Conservation (phyloP, 495 filamentous ascomycete genomes). For the Neurospora sp. region DNA sequence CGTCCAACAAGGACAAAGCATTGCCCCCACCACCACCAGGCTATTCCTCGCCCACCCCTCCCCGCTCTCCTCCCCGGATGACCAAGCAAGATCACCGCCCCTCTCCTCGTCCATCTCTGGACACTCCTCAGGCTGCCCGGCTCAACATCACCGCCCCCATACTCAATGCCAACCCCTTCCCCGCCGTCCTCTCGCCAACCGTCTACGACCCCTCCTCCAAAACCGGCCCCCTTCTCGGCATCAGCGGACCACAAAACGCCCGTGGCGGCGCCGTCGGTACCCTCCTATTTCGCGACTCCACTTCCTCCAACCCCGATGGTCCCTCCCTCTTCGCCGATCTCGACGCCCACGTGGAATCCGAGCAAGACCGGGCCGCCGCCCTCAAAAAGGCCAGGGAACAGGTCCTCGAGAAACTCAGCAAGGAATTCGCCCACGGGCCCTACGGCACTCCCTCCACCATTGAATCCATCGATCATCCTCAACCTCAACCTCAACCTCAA, state of each 20-base stretch:
- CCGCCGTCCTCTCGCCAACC: constrained; percentile 32
- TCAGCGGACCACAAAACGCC: neutral
- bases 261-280: neutral
- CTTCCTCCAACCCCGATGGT: constrained; percentile 18
- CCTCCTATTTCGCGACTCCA: neutral
- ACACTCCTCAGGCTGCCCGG: neutral
- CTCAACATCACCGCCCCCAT: constrained; percentile 38
- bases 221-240: constrained; percentile 13
- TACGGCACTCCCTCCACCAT: neutral
- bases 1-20: neutral
- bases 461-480: neutral
- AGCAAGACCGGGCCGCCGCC: constrained; percentile 30
- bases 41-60: neutral
- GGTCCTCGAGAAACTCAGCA: constrained; percentile 34
- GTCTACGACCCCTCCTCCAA: constrained; percentile 37
- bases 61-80: constrained; percentile 1
- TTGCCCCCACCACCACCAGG: neutral
- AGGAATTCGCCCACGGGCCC: constrained; percentile 22
- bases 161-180: constrained; percentile 32
- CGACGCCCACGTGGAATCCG: constrained; percentile 31
- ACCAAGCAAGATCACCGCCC: neutral
- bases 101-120: neutral
- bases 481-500: neutral
- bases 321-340: constrained; percentile 33
- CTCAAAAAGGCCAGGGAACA: constrained; percentile 34